Evolutionary conservation across 163 green algal species (phyloP).

Genomic region (Scenedesmus sp.): DNA sequence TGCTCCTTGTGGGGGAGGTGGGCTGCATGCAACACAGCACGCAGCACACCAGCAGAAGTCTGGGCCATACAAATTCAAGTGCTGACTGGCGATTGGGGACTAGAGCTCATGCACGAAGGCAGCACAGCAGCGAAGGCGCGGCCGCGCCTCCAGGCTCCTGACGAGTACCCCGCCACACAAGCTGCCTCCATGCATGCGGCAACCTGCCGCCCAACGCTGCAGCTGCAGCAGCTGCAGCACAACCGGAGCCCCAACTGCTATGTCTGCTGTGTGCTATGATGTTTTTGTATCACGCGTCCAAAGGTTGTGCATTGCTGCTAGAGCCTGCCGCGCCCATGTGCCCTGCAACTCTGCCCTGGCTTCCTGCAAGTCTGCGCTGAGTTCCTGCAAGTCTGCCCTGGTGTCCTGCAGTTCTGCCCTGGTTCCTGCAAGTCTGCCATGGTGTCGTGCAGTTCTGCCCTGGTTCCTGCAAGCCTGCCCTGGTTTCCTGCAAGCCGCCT

Average conservation of each 20-base stretch:
- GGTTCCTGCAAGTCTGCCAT: not conserved
- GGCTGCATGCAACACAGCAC: not conserved
- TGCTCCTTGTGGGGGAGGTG: too few relatives aligned
- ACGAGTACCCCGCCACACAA: not conserved
- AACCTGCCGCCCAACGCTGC: not conserved
- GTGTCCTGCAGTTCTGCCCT: not conserved
- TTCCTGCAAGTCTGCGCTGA: not conserved
- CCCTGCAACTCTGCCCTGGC: not conserved
- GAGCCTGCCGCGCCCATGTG: not conserved
- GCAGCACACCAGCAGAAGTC: not conserved
- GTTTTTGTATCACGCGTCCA: too few relatives aligned
- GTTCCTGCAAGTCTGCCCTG: not conserved
- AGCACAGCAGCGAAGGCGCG: too few relatives aligned
- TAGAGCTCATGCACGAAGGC: not conserved
- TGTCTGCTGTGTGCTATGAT: too few relatives aligned
- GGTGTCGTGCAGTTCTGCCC: not conserved
- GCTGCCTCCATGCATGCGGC: not conserved
- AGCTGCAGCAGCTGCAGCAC: not conserved
- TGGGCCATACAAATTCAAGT: not conserved
- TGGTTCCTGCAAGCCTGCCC: not conserved
- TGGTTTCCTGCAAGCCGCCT: not conserved
- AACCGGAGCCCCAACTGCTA: too few relatives aligned
- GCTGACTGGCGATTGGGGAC: not conserved
- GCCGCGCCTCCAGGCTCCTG: too few relatives aligned
- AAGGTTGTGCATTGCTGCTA: not conserved